Percentiles rank a stretch among this genome's conserved stretches.
Conservation (phyloP, 257 asterid genomes). For the Buddleja alternifolia region DNA sequence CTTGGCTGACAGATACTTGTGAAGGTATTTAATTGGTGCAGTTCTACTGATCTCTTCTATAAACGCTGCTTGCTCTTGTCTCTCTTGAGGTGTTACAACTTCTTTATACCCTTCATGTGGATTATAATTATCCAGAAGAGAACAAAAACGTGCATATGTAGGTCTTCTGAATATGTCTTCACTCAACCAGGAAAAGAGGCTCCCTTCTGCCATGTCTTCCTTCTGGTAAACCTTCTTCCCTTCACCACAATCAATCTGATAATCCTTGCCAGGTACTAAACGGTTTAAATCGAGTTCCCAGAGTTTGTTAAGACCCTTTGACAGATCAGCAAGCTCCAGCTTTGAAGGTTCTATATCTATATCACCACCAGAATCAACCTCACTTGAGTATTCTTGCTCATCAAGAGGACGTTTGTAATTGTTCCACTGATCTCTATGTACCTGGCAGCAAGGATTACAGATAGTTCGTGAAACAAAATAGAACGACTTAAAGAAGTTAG, state of each 20-base stretch:
- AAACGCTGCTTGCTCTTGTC: constrained; percentile 81
- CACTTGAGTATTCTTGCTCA: constrained; percentile 76
- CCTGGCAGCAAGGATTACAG: constrained; percentile 43
- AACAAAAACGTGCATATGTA: constrained; percentile 79
- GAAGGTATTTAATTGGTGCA: constrained; percentile 84
- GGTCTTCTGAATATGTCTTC: constrained; percentile 72
- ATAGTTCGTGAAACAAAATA: constrained; percentile 13
- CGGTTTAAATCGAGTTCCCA: constrained; percentile 92
- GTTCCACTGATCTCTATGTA: constrained; percentile 62
- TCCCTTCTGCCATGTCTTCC: constrained; percentile 77
- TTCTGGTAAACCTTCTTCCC: constrained; percentile 84
- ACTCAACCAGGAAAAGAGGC: constrained; percentile 75
- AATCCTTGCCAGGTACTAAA: constrained; percentile 76
- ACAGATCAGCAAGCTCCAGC: constrained; percentile 67
- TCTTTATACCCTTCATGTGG: constrained; percentile 86
- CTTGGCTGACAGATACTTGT: constrained; percentile 69
- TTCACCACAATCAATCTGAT: constrained; percentile 82
- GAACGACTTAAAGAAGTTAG: neutral
- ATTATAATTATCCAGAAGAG: constrained; percentile 91
- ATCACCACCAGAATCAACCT: constrained; percentile 41
- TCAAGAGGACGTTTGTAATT: constrained; percentile 62
- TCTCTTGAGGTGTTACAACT: constrained; percentile 77
- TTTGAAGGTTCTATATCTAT: constrained; percentile 61
- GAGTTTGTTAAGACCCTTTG: constrained; percentile 70
- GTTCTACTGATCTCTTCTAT: constrained; percentile 94